A percentile compares a stretch with the other conserved stretches of the same genome.
These are phyloP conservation scores for Chlamydomonas asymmetrica DNA, from an alignment of 139 green algal genomes.

Conservation along the genomic window DNA sequence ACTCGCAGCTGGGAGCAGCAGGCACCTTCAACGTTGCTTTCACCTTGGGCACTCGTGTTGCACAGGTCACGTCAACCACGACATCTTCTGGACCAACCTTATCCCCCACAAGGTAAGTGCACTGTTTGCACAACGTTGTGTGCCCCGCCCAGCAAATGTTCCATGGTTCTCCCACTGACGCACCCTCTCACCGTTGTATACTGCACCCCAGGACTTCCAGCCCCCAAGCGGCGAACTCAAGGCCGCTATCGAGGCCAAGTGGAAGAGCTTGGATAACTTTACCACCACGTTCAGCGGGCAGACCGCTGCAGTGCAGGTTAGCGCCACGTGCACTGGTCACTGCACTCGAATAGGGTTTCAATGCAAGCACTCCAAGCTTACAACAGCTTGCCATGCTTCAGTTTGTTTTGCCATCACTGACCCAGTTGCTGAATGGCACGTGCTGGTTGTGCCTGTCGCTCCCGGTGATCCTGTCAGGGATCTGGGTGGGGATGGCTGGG, in stretches of 20 bases:
- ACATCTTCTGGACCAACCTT: slow-evolving; percentile 97
- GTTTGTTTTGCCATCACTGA: neutral
- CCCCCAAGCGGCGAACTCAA: slow-evolving; percentile 77
- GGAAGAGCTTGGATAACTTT: slow-evolving; percentile 87
- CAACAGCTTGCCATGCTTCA: neutral
- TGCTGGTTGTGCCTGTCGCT: too few species aligned
- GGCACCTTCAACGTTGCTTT: too few species aligned
- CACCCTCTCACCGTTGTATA: neutral
- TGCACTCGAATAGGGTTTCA: too few species aligned
- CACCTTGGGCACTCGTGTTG: too few species aligned
- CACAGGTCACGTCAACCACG: slow-evolving; percentile 96
- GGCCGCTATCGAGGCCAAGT: slow-evolving; percentile 80
- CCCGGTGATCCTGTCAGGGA: slow-evolving; percentile 79
- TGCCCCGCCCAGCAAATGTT: neutral
- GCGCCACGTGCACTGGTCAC: too few species aligned
- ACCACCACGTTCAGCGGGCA: slow-evolving; percentile 73
- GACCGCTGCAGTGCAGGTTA: slow-evolving; percentile 82
- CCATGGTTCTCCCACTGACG: neutral
- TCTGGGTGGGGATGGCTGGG: slow-evolving; percentile 96
- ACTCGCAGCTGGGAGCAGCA: too few species aligned
- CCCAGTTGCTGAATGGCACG: too few species aligned
- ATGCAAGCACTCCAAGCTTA: neutral
- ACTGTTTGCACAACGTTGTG: neutral
- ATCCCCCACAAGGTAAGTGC: slow-evolving; percentile 70
- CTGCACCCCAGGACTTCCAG: slow-evolving; percentile 71